Conservation (phyloP, 1,139 yeast species). For the Cylindricascospora bacillispora region DNA sequence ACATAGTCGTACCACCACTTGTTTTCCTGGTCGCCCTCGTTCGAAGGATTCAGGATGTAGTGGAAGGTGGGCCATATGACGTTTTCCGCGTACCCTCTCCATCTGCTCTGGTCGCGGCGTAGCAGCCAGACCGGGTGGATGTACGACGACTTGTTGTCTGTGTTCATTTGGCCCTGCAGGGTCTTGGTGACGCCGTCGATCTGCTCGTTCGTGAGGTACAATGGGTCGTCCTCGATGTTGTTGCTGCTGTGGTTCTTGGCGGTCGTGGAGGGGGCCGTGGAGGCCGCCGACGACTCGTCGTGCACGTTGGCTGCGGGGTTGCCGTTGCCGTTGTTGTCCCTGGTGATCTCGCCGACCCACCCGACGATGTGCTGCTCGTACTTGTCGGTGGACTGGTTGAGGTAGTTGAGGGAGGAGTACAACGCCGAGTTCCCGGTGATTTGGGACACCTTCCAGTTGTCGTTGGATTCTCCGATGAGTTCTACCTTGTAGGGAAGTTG, state of each 20-base stretch:
- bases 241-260: conserved; percentile 9
- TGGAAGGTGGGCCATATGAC: conserved; percentile 92
- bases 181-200: conserved; percentile 28
- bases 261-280: conserved; percentile 6
- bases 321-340: conserved; percentile 4
- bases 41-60: conserved; percentile 60
- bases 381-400: conserved; percentile 41
- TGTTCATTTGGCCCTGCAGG: conserved; percentile 26
- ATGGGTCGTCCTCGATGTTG: conserved; percentile 39
- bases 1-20: conserved; percentile 90
- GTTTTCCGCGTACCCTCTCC: conserved; percentile 85
- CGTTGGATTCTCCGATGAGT: conserved; percentile 14
- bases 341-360: conserved; percentile 82
- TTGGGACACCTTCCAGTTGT: conserved; percentile 43
- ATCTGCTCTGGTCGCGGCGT: conserved; percentile 53
- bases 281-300: conserved; percentile 1
- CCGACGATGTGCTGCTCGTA: conserved; percentile 88
- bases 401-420: conserved; percentile 56
- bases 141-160: conserved; percentile 32
- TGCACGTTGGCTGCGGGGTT: conserved; percentile 1
- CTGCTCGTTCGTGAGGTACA: conserved; percentile 46
- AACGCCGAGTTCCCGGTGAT: conserved; percentile 80
- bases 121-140: conserved; percentile 82
- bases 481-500: conserved; percentile 26
- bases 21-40: conserved; percentile 53